phyloP scores from a whole-genome alignment of 78 protist genomes.

The Dictyostelium capitatum region DNA sequence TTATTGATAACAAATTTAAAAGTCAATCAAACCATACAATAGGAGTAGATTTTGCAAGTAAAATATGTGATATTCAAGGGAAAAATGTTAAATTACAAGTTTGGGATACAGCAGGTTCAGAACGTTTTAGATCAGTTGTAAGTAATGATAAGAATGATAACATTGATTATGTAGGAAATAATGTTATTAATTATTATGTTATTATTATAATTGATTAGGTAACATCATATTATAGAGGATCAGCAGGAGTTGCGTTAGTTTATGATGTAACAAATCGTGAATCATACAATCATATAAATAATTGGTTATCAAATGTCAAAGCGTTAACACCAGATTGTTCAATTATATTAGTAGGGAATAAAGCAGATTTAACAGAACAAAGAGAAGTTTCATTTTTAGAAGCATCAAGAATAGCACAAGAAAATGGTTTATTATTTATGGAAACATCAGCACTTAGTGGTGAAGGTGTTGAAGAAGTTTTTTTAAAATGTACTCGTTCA shows the following conservation, averaged over 20 bases:
- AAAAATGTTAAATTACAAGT: slow-evolving; percentile 89
- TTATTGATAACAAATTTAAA: slow-evolving; percentile 81
- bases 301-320: slow-evolving; percentile 94
- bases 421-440: slow-evolving; percentile 87
- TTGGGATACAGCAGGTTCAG: slow-evolving; percentile 94
- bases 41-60: slow-evolving; percentile 96
- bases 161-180: slow-evolving; percentile 49
- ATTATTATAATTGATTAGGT: not conserved
- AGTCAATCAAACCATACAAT: slow-evolving; percentile 93
- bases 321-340: slow-evolving; percentile 79
- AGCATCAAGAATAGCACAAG: slow-evolving; percentile 86
- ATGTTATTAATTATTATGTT: not conserved
- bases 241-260: slow-evolving; percentile 95
- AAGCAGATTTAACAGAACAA: slow-evolving; percentile 79
- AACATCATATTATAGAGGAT: slow-evolving; percentile 94
- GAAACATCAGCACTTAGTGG: slow-evolving; percentile 86
- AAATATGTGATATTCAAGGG: slow-evolving; percentile 85
- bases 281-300: slow-evolving; percentile 87
- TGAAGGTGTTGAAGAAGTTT: slow-evolving; percentile 86
- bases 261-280: slow-evolving; percentile 90
- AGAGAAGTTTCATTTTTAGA: slow-evolving; percentile 88
- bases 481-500: slow-evolving; percentile 81
- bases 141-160: not conserved
- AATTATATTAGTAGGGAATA: slow-evolving; percentile 89
- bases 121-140: slow-evolving; percentile 83